Evolutionary conservation across 805 yeast genomes (phyloP).

Genomic region (Candida quercuum): DNA sequence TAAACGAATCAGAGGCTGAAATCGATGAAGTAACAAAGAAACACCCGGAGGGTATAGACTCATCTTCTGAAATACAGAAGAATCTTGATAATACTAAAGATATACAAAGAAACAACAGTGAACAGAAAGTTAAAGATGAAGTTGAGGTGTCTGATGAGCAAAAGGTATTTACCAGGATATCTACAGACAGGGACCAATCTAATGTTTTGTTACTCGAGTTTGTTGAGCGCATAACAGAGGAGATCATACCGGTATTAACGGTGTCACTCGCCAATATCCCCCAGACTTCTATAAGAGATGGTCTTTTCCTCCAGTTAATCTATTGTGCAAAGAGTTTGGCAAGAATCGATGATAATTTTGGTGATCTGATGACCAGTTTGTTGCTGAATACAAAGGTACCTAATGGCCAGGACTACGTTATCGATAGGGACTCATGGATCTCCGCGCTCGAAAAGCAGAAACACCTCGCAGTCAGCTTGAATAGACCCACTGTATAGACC

Average conservation of each 20-base stretch:
- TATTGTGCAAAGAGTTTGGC: constrained; percentile 87
- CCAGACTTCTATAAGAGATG: constrained; percentile 43
- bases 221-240: constrained; percentile 27
- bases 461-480: constrained; percentile 4
- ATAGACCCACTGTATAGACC: not conserved
- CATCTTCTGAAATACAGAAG: constrained; percentile 1
- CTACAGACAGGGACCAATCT: constrained; percentile 10
- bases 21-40: constrained; percentile 1
- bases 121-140: not conserved
- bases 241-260: constrained; percentile 26
- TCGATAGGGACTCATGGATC: constrained; percentile 38
- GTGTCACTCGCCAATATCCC: constrained; percentile 31
- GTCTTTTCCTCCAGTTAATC: constrained; percentile 73
- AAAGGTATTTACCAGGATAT: constrained; percentile 15
- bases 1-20: constrained; percentile 15
- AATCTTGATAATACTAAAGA: constrained; percentile 1
- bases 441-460: constrained; percentile 4
- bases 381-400: constrained; percentile 24
- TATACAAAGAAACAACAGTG: not conserved
- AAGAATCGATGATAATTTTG: constrained; percentile 66
- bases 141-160: not conserved
- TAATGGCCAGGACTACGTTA: constrained; percentile 8
- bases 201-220: constrained; percentile 32
- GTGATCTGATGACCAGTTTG: constrained; percentile 41
- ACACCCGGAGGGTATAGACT: not conserved